Base-by-base conservation (phyloP, 176 grass and related monocot genomes). In the Oryza officinalis region DNA sequence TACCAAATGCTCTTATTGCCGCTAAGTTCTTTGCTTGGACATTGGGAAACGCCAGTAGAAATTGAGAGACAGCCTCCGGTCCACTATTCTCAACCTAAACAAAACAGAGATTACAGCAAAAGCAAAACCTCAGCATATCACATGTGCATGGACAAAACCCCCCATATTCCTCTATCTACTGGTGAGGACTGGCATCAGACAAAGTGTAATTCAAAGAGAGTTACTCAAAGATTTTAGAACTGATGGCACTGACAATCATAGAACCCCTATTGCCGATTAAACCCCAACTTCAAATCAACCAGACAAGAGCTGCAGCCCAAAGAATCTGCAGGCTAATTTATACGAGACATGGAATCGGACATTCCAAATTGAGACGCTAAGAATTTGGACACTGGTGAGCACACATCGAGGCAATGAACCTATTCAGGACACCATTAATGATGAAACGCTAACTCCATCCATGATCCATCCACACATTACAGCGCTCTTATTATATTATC, bases 11-110 rank as follows among this genome's bases (percentile, higher is more conserved):
- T 74, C 93, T 88, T 72, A 99, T 84, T 47, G 93, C 91, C 67
- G 97, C 97, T 67, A 99, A 69, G 60, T 92, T 99, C 57, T 99
- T 92, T 65, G 97, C 86, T 86, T 99, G 97, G 52, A 71, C 80
- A 72, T 88, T 90, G 61, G 93, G 84, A 59, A 99, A 92, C 59
- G 97, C 81, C 52, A 99, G 65, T 68, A 99, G 75, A 78, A 99
- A 91, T 91, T 96, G 90, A 66, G 97, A 92, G 20, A 89, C 89
- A 37, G 90, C 80, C 32, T 92, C 87, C 0, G 71, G 82, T 18
- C 91, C 97, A 13, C 38, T 88, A 94, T 94, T 99, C 80, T 99
- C 97, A 71, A 96, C 87, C 93, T 99, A 84, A 13, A 80, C 60
- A 33, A 35, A 37, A 64, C n/a, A 6, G 13, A 22, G 6, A 46